These are phyloP conservation scores for Osmanthus fragrans DNA, from an alignment of 257 asterid species.

Conservation along the genomic window DNA sequence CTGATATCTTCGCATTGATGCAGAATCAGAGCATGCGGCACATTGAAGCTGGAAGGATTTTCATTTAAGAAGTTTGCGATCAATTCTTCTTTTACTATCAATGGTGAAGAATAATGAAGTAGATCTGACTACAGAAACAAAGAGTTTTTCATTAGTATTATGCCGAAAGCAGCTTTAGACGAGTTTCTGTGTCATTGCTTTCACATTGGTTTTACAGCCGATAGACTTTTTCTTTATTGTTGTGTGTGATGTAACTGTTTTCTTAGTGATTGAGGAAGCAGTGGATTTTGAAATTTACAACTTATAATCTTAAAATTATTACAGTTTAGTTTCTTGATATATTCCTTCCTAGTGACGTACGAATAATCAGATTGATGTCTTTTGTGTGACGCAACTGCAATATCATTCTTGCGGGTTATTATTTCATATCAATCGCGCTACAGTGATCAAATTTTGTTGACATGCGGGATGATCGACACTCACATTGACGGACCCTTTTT, in stretches of 20 bases:
- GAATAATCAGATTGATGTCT: too few species aligned
- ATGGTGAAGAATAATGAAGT: constrained; percentile 1
- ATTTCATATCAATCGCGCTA: too few species aligned
- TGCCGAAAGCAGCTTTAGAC: constrained; percentile 22
- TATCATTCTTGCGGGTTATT: too few species aligned
- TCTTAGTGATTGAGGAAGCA: constrained; percentile 8
- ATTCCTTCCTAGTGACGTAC: too few species aligned
- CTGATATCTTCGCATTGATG: constrained; percentile 5
- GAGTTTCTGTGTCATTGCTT: constrained; percentile 20
- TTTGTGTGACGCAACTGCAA: too few species aligned
- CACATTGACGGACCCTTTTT: too few species aligned
- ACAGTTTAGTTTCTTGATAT: background rate
- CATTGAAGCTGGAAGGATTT: constrained; percentile 14
- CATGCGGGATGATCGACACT: too few species aligned
- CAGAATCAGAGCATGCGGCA: constrained; percentile 28
- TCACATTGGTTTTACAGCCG: constrained; percentile 33
- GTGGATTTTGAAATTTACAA: constrained; percentile 10
- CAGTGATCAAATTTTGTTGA: too few species aligned
- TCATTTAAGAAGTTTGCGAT: constrained; percentile 2
- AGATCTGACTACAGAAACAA: constrained; percentile 13
- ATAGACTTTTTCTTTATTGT: constrained; percentile 20
- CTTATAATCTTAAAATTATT: background rate
- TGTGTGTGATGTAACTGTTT: constrained; percentile 15
- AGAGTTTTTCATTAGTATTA: constrained; percentile 10
- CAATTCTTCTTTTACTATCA: constrained; percentile 3